Evolutionary conservation across 768 basidiomycete genomes (phyloP), one percentile per base, ranked within the genome.

Genomic region (Termitomyces heimii): DNA sequence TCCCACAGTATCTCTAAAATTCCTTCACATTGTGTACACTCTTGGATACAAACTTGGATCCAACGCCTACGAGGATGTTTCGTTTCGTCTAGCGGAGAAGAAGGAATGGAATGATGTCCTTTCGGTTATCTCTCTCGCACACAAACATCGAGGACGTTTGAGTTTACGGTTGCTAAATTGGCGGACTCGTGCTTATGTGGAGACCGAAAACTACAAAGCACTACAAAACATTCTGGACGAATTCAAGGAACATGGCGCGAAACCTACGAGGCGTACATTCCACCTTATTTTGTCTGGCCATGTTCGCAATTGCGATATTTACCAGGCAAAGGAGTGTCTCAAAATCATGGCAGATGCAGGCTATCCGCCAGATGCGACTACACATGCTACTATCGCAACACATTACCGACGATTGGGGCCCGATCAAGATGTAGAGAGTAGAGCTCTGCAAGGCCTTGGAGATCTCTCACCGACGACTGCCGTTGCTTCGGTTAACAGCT

Each of bases 81-180:
- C 78, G 39, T 70, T 77, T 64, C 77, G 73, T 45, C 70, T 89
- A 26, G 79, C 84, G 20, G 62, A 69, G 8, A 64, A 65, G 48
- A 73, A 71, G 28, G 65, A 73, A 28, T 91, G 89, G 88, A 58
- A 69, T 34, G 64, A 72, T 13, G 69, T 92, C 4, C 70, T 82
- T 20, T 59, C 69, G 22, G 65, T 83, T 18, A 79, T 83, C 53
- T 67, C 71, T 28, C 71, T 83, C 20, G 86, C 78, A 50, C 74
- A 72, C 60, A 66, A 72, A 35, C 78, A 83, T 22, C 74, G 77
- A 16, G 79, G 80, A 43, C 73, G 71, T 53, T 75, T 78, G 2
- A 84, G 82, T 3, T 61, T 70, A 31, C 79, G 82, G 32, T 73
- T 92, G 24, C 76, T 92, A 59, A 84, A 92, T 66, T 91, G 88